A percentile compares a stretch with the other conserved stretches of the same genome.
Evolutionary conservation across 2,329 filamentous ascomycete genomes (phyloP).

Genomic region (Emericellopsis atlantica): DNA sequence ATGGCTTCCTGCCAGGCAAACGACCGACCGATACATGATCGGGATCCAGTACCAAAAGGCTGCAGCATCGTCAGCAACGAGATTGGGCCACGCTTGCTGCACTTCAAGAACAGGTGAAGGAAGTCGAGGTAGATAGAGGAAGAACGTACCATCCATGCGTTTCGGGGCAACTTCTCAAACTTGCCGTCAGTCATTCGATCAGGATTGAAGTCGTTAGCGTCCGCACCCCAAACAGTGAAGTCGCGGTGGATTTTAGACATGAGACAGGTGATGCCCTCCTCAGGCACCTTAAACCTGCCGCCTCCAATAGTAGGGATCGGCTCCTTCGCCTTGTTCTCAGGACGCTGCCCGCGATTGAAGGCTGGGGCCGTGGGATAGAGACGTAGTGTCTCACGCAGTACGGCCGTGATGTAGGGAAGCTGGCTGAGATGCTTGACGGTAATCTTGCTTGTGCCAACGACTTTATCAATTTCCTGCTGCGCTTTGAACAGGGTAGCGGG

Average conservation of each 20-base stretch:
- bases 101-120: too few relatives aligned
- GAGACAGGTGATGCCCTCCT: neutral
- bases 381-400: slow-evolving; percentile 2
- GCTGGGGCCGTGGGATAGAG: neutral
- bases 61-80: too few relatives aligned
- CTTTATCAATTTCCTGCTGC: slow-evolving; percentile 54
- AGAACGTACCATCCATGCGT: too few relatives aligned
- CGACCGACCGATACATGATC: slow-evolving; percentile 2
- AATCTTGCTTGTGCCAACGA: slow-evolving; percentile 46
- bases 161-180: neutral
- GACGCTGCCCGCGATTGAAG: slow-evolving; percentile 10
- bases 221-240: neutral
- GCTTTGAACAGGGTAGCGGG: slow-evolving; percentile 46
- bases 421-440: slow-evolving; percentile 48
- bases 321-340: slow-evolving; percentile 19
- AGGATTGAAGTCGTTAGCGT: slow-evolving; percentile 1
- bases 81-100: too few relatives aligned
- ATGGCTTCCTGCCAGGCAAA: slow-evolving; percentile 5
- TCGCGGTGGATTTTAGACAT: slow-evolving; percentile 1
- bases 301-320: too few relatives aligned
- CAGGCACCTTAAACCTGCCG: slow-evolving; percentile 1
- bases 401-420: slow-evolving; percentile 52
- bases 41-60: slow-evolving; percentile 8
- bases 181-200: slow-evolving; percentile 2
- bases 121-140: too few relatives aligned